Evolutionary conservation across 257 asterid genomes (phyloP).

Genomic region (Fraxinus anomala): DNA sequence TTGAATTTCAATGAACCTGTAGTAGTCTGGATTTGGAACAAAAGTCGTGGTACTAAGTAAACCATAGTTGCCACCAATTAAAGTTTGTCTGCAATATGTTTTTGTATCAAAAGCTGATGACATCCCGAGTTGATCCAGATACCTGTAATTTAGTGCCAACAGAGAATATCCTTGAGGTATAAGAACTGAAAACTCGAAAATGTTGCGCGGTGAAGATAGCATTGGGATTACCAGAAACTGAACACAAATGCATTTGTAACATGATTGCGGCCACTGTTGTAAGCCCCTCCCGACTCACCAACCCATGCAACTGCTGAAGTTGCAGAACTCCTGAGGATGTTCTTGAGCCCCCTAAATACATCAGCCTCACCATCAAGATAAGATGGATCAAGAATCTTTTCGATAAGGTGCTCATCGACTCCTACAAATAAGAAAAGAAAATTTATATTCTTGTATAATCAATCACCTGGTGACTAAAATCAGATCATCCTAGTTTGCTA

Average conservation of each 20-base stretch:
- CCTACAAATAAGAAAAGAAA: constrained; percentile 36
- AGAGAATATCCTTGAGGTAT: not conserved
- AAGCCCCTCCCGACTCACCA: constrained; percentile 64
- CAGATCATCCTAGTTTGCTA: not conserved
- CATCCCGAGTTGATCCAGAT: constrained; percentile 45
- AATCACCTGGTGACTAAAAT: not conserved
- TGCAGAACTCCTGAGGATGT: constrained; percentile 34
- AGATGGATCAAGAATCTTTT: constrained; percentile 48
- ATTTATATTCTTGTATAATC: not conserved
- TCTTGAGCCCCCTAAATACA: constrained; percentile 36
- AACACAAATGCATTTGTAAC: constrained; percentile 63
- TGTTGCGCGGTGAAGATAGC: not conserved
- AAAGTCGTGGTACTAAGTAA: constrained; percentile 40
- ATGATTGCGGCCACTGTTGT: constrained; percentile 52
- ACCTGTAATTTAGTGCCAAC: constrained; percentile 34
- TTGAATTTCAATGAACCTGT: constrained; percentile 35
- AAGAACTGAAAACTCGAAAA: not conserved
- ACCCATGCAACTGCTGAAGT: constrained; percentile 52
- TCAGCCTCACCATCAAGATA: constrained; percentile 47
- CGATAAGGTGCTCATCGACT: constrained; percentile 47
- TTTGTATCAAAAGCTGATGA: constrained; percentile 35
- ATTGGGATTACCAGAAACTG: constrained; percentile 58
- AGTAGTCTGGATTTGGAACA: constrained; percentile 48
- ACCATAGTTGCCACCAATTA: constrained; percentile 51
- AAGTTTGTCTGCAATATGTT: constrained; percentile 43